A percentile compares a stretch with the other conserved stretches of the same genome.
Conservation (phyloP, 495 filamentous ascomycete genomes). For the Xylaria bambusicola region DNA sequence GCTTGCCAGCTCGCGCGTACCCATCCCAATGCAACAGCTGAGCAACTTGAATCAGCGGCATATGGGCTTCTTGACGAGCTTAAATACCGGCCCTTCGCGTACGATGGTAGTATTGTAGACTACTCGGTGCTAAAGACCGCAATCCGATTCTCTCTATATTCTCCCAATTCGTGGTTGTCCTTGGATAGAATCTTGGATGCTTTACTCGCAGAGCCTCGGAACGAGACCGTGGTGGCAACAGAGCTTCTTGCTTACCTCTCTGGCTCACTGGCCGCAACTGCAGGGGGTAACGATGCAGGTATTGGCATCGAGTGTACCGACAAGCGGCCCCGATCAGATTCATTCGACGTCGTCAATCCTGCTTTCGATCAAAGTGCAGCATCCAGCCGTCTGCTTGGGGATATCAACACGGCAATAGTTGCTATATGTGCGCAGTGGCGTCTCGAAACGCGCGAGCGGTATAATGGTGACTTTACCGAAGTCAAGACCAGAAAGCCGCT, state of each 20-base stretch:
- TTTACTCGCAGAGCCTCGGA: constrained; percentile 8
- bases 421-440: constrained; percentile 45
- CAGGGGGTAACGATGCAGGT: neutral
- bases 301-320: constrained; percentile 18
- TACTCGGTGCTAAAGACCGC: constrained; percentile 6
- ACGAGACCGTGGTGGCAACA: neutral
- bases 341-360: constrained; percentile 2
- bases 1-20: constrained; percentile 3
- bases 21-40: constrained; percentile 7
- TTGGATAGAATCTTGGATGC: constrained; percentile 5
- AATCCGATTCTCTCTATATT: constrained; percentile 14
- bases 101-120: neutral
- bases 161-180: neutral
- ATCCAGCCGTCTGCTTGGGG: constrained; percentile 24
- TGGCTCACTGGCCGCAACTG: neutral
- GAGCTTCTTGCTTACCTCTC: neutral
- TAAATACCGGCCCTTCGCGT: constrained; percentile 14
- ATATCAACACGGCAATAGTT: constrained; percentile 20
- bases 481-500: constrained; percentile 48
- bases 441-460: constrained; percentile 45
- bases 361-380: neutral
- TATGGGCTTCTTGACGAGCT: constrained; percentile 8
- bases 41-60: constrained; percentile 8
- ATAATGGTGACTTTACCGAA: constrained; percentile 39
- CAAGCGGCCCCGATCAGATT: constrained; percentile 1